Base-by-base conservation (phyloP, 768 basidiomycete genomes). In the Coprinellus aureogranulatus region DNA sequence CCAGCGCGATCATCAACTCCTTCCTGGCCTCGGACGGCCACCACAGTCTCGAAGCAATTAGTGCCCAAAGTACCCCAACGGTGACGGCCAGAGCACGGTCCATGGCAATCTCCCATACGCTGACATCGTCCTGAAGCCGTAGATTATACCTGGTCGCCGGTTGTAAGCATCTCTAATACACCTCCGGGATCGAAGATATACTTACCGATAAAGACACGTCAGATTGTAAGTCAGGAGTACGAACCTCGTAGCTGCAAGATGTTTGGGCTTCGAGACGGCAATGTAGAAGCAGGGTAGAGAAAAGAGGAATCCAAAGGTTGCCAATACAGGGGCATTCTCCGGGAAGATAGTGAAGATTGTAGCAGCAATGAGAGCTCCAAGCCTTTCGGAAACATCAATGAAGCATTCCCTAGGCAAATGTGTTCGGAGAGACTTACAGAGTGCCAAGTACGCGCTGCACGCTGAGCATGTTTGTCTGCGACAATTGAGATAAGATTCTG, bases 11-110 rank as follows among this genome's bases (percentile, higher is more conserved):
- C 47, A 88, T 85, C 3, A 99, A 76, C 70, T 98, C 96, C 41
- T 90, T 77, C 46, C 96, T 77, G 0, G 97, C 97, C 65, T 97
- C 95, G 9, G 90, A 84, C 1, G 97, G 97, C 96, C 95, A 98
- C 90, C 94, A 94, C 61, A 89, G 88, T 47, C 92, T 78, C 4
- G 92, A 94, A 22, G 97, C 86, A 49, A 98, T 72, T 2, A 87
- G 82, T 0, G 94, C 94, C 90, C 92, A 98, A 1, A 95, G 67
- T 2, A 94, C 92, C 8, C 96, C 97, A 6, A 82, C 81, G 0
- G 81, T 89, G 20, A 99, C 96, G 30, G 95, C 82, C 3, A 88
- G 62, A 1, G 88, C 88, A 47, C 97, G 88, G 64, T 88, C 84
- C 30, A 81, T 76, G 0, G 94, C 96, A 52, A 97, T 84, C 28